Percentiles rank a stretch among this genome's conserved stretches.
Evolutionary conservation across 805 yeast genomes (phyloP).

Genomic region (Wickerhamiella azymoides): DNA sequence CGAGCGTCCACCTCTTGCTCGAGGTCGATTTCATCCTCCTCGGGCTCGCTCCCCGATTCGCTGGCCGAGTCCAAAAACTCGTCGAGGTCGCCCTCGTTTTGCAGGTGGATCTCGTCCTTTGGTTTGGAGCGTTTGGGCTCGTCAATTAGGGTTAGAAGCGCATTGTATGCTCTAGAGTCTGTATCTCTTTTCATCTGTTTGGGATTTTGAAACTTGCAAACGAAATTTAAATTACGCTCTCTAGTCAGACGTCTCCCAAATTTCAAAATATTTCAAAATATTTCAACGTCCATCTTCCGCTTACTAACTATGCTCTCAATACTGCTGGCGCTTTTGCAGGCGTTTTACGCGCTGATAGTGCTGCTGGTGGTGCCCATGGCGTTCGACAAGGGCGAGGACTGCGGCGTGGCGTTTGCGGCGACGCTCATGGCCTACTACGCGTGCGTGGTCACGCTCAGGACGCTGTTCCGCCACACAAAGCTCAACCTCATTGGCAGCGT

Average conservation of each 20-base stretch:
- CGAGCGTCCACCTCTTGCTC: slow-evolving; percentile 29
- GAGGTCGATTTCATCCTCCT: slow-evolving; percentile 23
- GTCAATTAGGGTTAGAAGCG: slow-evolving; percentile 37
- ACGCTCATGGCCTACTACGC: slow-evolving; percentile 62
- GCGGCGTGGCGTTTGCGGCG: slow-evolving; percentile 75
- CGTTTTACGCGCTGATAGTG: slow-evolving; percentile 9
- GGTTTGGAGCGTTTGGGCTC: neutral
- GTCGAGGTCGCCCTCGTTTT: slow-evolving; percentile 13
- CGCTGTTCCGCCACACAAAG: slow-evolving; percentile 32
- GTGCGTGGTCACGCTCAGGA: slow-evolving; percentile 54
- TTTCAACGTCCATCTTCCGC: too few species aligned
- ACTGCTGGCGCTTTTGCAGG: slow-evolving; percentile 4
- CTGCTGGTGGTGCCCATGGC: slow-evolving; percentile 72
- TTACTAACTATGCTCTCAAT: neutral
- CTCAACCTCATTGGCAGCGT: slow-evolving; percentile 24
- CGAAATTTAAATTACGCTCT: too few species aligned
- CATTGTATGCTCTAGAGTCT: slow-evolving; percentile 42
- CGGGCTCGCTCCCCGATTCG: slow-evolving; percentile 13
- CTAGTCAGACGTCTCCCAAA: too few species aligned
- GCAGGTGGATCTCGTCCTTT: neutral
- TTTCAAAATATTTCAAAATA: too few species aligned
- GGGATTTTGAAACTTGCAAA: slow-evolving; percentile 12
- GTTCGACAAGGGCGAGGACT: slow-evolving; percentile 76
- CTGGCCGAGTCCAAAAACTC: slow-evolving; percentile 6
- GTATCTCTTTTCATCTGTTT: slow-evolving; percentile 22